Evolutionary conservation across 2,329 filamentous ascomycete genomes (phyloP), one percentile per base, ranked within the genome.

Genomic region (Botrytis aclada): DNA sequence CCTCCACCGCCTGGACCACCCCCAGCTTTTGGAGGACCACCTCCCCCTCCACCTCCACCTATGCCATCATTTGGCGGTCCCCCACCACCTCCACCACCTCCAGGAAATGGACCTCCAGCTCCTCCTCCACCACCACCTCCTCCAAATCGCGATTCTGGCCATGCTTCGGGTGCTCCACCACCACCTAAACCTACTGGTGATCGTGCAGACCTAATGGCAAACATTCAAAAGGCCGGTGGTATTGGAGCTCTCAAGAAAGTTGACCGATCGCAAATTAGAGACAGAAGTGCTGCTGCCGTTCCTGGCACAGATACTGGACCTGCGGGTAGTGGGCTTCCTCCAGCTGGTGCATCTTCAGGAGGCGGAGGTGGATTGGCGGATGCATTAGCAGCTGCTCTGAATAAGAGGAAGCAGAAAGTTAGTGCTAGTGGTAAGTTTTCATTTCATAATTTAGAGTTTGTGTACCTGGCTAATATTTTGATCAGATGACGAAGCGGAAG

Each of bases 381-480:
- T 84, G 95, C 94, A 65, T 84, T 97, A 78, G 93, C 93, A 74
- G 91, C 89, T 74, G 92, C 92, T 73, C 83, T 95, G 78, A 89
- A 91, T 80, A 92, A 93, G 84, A 88, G 95, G 82, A 98, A 98
- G 86, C 90, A 94, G 83, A 97, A 97, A 86, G 95, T 98, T 81
- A 93, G 93, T 84, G 92, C 93, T 82, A 97, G 93, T 86, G 95
- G 95, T 98, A 89, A 89, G 93, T 91, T 25, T 25, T 41, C 20
- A 22, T 20, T 54, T 29, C 37, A 20, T 41, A 62, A 74, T 69
- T 34, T 20, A 37, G 54, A 58, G 34, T 45, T 37, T 29, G 72
- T 78, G 73, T 79, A 83, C 16, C 54, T 22, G 74, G 69, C 73
- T 81, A 76, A 81, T 65, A 76, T 75, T 78, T 74, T 34, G 75